Evolutionary conservation across 2,329 filamentous ascomycete species (phyloP).

Genomic region (Aspergillus aculeatus): DNA sequence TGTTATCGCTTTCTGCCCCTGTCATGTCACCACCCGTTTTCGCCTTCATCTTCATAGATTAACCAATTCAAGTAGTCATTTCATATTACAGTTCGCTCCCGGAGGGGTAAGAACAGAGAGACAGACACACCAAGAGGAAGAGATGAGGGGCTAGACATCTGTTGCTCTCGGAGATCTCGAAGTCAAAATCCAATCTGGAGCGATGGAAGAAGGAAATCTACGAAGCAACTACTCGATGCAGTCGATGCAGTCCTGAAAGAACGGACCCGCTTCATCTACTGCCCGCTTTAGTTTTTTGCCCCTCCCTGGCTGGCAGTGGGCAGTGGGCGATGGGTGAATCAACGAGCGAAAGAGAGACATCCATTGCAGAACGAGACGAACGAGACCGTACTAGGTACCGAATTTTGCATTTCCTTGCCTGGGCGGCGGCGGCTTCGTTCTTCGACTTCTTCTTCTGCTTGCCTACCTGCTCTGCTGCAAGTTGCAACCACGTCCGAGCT

Average conservation of each 20-base stretch:
- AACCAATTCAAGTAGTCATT: not conserved
- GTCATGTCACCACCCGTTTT: not conserved
- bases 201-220: not conserved
- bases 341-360: not conserved
- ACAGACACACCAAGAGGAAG: not conserved
- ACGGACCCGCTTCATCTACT: not conserved
- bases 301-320: not conserved
- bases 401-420: constrained; percentile 5
- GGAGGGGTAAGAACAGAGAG: not conserved
- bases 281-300: not conserved
- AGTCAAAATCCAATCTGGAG: not conserved
- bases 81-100: not conserved
- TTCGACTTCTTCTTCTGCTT: not conserved
- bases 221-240: not conserved
- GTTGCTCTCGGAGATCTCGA: not conserved
- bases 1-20: not conserved
- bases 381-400: not conserved
- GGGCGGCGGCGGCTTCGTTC: not conserved
- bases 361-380: not conserved
- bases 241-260: not conserved
- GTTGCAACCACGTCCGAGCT: constrained; percentile 4
- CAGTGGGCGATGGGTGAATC: too few relatives aligned
- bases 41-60: not conserved
- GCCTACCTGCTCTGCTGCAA: too few relatives aligned
- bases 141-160: not conserved